A percentile compares a stretch with the other conserved stretches of the same genome.
phyloP scores from a whole-genome alignment of 768 basidiomycete species.

The Daedaleopsis sinensis region DNA sequence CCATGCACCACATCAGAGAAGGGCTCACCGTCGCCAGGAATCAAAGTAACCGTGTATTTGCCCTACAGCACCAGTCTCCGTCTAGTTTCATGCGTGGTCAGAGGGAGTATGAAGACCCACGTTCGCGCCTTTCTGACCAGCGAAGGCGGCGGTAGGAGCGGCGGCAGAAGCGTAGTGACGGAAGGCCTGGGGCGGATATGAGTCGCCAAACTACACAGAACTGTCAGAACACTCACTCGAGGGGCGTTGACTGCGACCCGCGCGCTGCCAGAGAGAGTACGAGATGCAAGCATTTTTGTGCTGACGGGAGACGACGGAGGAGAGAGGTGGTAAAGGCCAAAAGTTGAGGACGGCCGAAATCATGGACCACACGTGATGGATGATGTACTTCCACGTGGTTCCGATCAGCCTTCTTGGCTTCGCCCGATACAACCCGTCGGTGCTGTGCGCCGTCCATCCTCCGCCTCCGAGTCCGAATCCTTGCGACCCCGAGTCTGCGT shows the following conservation, averaged over 20 bases:
- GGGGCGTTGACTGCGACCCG: constrained; percentile 52
- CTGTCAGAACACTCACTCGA: constrained; percentile 43
- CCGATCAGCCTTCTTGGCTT: constrained; percentile 1
- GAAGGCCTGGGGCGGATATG: constrained; percentile 43
- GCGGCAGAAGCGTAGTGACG: constrained; percentile 72
- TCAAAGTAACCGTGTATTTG: constrained; percentile 94
- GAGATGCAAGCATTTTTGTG: constrained; percentile 59
- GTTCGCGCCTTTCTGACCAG: constrained; percentile 85
- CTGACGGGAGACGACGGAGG: constrained; percentile 27
- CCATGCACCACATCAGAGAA: constrained; percentile 10
- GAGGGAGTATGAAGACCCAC: constrained; percentile 49
- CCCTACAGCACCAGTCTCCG: constrained; percentile 54
- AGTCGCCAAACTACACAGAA: not conserved
- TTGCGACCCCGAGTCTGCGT: too few relatives aligned
- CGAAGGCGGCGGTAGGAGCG: constrained; percentile 86
- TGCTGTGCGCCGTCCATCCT: not conserved
- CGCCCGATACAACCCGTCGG: constrained; percentile 2
- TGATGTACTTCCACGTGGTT: constrained; percentile 27
- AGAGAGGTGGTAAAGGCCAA: constrained; percentile 25
- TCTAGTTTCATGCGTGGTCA: constrained; percentile 1
- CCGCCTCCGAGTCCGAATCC: too few relatives aligned
- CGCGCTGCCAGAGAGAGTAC: constrained; percentile 57
- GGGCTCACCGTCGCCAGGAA: constrained; percentile 89
- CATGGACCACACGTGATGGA: constrained; percentile 24
- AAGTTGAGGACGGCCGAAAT: constrained; percentile 23